These are phyloP conservation scores for Sporothrix inflata DNA, from an alignment of 2,329 filamentous ascomycete species.

Conservation along the genomic window DNA sequence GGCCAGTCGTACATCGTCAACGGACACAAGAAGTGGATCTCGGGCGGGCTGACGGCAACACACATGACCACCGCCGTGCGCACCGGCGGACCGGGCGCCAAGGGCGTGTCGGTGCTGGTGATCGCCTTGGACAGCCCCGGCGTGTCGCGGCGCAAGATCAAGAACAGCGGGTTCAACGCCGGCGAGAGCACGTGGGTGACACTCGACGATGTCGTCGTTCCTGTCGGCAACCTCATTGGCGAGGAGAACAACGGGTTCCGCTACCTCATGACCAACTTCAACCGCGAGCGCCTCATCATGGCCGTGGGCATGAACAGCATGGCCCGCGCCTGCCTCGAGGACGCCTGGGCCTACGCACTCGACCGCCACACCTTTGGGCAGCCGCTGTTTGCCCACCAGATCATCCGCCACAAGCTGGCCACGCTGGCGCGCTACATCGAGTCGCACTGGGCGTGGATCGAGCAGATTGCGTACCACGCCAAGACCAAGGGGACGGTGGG, in stretches of 20 bases:
- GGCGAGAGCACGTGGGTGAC: conserved; percentile 61
- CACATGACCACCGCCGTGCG: conserved; percentile 66
- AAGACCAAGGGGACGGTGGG: conserved; percentile 41
- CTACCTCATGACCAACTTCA: conserved; percentile 64
- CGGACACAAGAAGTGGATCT: conserved; percentile 71
- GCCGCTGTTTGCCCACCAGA: conserved; percentile 59
- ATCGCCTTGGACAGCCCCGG: conserved; percentile 56
- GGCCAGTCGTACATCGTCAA: conserved; percentile 64
- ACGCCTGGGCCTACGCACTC: conserved; percentile 56
- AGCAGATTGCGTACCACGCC: conserved; percentile 62
- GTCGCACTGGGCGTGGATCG: conserved; percentile 63
- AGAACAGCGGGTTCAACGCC: conserved; percentile 68
- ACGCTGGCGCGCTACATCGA: conserved; percentile 63
- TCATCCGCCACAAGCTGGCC: conserved; percentile 63
- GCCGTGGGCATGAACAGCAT: conserved; percentile 60
- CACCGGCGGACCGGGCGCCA: conserved; percentile 57
- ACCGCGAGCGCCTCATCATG: conserved; percentile 62
- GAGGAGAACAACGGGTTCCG: conserved; percentile 59
- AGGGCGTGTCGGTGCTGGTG: conserved; percentile 61
- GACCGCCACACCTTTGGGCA: conserved; percentile 61
- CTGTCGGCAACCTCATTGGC: conserved; percentile 56
- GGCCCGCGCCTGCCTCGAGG: conserved; percentile 58
- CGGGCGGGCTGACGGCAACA: conserved; percentile 62
- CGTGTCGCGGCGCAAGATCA: conserved; percentile 57
- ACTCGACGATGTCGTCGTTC: conserved; percentile 59